Base-by-base conservation (phyloP, 2,329 filamentous ascomycete genomes). In the Xylogone sp. region DNA sequence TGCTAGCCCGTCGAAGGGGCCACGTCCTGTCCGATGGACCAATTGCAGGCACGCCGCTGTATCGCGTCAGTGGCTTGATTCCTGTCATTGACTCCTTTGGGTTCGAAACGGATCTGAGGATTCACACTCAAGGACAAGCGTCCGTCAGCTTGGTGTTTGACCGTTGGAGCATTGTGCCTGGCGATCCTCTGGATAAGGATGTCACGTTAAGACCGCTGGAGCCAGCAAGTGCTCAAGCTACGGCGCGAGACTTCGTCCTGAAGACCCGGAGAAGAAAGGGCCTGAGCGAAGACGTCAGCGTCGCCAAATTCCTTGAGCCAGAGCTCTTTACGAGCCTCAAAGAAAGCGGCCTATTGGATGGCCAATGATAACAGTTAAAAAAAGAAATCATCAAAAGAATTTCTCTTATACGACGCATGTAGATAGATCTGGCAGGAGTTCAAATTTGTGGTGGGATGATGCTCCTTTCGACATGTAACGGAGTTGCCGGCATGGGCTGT, bases 31-130 rank as follows among this genome's bases (percentile, higher is more conserved):
- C 88, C n/a, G 94, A 99, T 67, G 90, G 90, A 0, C 92, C 92
- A 13, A 90, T 99, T 54, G 91, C 93, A 0, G 94, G 94, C 21
- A 97, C 94, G 9, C 94, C 93, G 3, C 79, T 99, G 10, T 97
- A 97, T 71, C 87, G 88, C 20, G 92, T 97, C 49, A 88, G 86
- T 62, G 94, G 94, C 3, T 77, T 97, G 46, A 84, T 99, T 51
- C 94, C 94, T 9, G 94, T 97, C 53, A 96, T 99, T 66, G 94
- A 99, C 74, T 91, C 86, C 24, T 99, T 99, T 65, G 94, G 94
- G 19, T 97, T 99, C 70, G 94, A 99, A 75, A 97, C 94, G 13
- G 94, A 99, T 73, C 78, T 99, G 52, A 81, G 94, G 56, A 97
- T 97, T 65, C 92, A 96, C 71, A 97, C 93, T 0, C 90, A 97